Evolutionary conservation across 1,284 basidiomycete genomes (phyloP).

Genomic region (Somion occarium): DNA sequence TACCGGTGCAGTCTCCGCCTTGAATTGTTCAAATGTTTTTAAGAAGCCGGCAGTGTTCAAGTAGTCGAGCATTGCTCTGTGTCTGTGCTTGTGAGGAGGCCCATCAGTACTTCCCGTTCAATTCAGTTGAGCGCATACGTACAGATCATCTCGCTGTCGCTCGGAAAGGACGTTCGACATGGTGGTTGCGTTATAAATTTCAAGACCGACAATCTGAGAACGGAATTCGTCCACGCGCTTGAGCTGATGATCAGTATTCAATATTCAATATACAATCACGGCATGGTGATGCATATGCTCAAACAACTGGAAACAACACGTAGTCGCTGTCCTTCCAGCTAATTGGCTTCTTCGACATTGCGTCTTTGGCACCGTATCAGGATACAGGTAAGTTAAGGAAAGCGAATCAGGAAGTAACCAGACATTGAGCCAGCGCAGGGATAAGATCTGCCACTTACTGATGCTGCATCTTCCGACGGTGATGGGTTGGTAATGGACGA

Average conservation of each 20-base stretch:
- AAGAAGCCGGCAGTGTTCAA: slow-evolving; percentile 58
- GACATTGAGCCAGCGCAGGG: slow-evolving; percentile 74
- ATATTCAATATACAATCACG: too few species aligned
- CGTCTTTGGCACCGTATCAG: slow-evolving; percentile 36
- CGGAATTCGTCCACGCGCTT: too few species aligned
- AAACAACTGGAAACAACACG: too few species aligned
- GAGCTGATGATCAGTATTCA: too few species aligned
- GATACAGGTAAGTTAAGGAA: too few species aligned
- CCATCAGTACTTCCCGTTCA: not conserved
- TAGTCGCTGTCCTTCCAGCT: too few species aligned
- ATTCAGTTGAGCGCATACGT: slow-evolving; percentile 25
- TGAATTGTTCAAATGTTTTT: slow-evolving; percentile 60
- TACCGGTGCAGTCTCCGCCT: slow-evolving; percentile 40
- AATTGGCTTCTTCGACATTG: slow-evolving; percentile 68
- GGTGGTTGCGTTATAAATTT: slow-evolving; percentile 1
- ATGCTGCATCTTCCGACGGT: slow-evolving; percentile 34
- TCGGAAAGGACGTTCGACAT: slow-evolving; percentile 42
- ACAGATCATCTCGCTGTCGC: slow-evolving; percentile 76
- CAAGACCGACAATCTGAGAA: too few species aligned
- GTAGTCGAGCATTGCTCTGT: slow-evolving; percentile 82
- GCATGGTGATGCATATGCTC: too few species aligned
- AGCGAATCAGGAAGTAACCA: slow-evolving; percentile 40
- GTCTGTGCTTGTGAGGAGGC: slow-evolving; percentile 36
- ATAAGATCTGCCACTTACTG: slow-evolving; percentile 86
- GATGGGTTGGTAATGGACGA: too few species aligned